Evolutionary conservation across 1,139 yeast genomes (phyloP).

Genomic region (Eremothecium cymbalariae): DNA sequence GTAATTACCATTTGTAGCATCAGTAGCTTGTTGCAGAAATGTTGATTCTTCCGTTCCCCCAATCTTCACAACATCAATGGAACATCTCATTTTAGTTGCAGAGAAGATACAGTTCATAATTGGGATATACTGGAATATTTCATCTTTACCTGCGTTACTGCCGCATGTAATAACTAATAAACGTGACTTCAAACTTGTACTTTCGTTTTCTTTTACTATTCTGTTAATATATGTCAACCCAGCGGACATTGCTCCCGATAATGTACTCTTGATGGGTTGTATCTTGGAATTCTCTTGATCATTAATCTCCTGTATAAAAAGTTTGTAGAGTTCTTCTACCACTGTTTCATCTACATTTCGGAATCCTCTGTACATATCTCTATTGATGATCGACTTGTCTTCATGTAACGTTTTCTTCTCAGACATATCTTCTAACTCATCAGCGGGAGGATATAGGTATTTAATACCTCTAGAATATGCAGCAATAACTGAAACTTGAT

Average conservation of each 20-base stretch:
- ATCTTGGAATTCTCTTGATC: conserved; percentile 20
- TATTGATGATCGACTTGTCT: conserved; percentile 29
- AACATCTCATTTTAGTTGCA: conserved; percentile 84
- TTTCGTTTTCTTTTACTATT: conserved; percentile 40
- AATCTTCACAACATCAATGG: conserved; percentile 84
- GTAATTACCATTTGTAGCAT: conserved; percentile 89
- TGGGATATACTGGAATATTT: conserved; percentile 77
- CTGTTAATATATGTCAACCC: conserved; percentile 75
- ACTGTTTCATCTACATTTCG: conserved; percentile 72
- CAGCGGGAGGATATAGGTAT: conserved; percentile 56
- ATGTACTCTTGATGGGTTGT: conserved; percentile 37
- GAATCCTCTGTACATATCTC: conserved; percentile 82
- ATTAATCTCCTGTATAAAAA: conserved; percentile 34
- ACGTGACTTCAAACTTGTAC: conserved; percentile 56
- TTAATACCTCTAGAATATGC: conserved; percentile 66
- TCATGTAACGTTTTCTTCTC: conserved; percentile 10
- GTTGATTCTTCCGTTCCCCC: conserved; percentile 58
- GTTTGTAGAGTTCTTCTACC: conserved; percentile 48
- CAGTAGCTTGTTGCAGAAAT: conserved; percentile 90
- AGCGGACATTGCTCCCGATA: conserved; percentile 65
- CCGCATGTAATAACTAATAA: conserved; percentile 50
- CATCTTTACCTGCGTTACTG: conserved; percentile 63
- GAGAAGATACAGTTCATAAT: conserved; percentile 95
- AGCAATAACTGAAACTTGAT: conserved; percentile 75
- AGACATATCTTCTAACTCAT: conserved; percentile 9